Conservation (phyloP, 2,329 filamentous ascomycete species). For the Apiospora hydei region DNA sequence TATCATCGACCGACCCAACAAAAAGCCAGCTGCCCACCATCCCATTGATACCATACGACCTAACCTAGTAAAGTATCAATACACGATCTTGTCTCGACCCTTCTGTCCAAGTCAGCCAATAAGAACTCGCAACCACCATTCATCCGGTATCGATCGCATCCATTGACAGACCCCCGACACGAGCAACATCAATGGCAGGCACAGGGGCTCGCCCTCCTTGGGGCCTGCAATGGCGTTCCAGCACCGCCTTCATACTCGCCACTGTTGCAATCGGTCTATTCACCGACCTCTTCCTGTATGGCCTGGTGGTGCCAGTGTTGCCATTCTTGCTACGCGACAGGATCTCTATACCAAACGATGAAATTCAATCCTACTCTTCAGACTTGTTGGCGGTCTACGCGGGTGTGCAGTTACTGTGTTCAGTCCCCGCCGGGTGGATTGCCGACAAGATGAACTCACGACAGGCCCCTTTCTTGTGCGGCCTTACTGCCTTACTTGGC, state of each 20-base stretch:
- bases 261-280: slow-evolving; percentile 64
- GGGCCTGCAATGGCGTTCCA: slow-evolving; percentile 57
- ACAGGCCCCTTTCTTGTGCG: slow-evolving; percentile 63
- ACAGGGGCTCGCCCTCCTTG: slow-evolving; percentile 30
- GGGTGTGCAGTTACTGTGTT: slow-evolving; percentile 57
- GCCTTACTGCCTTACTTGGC: slow-evolving; percentile 57
- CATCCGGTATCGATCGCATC: background rate
- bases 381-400: slow-evolving; percentile 62
- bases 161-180: background rate
- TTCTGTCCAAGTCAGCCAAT: background rate
- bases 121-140: background rate
- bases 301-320: slow-evolving; percentile 63
- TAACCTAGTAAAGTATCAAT: background rate
- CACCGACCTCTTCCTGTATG: slow-evolving; percentile 67
- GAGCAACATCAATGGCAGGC: background rate
- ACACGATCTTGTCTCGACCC: background rate
- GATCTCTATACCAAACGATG: slow-evolving; percentile 52
- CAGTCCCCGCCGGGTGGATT: slow-evolving; percentile 59
- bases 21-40: background rate
- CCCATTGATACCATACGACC: too few relatives aligned
- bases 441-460: slow-evolving; percentile 61
- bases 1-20: slow-evolving; percentile 12
- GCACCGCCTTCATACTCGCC: slow-evolving; percentile 63
- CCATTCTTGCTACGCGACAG: slow-evolving; percentile 63
- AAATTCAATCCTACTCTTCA: slow-evolving; percentile 61